Evolutionary conservation across 306 rosid genomes (phyloP), one percentile per base, ranked within the genome.

Genomic region (Casuarina equisetifolia): DNA sequence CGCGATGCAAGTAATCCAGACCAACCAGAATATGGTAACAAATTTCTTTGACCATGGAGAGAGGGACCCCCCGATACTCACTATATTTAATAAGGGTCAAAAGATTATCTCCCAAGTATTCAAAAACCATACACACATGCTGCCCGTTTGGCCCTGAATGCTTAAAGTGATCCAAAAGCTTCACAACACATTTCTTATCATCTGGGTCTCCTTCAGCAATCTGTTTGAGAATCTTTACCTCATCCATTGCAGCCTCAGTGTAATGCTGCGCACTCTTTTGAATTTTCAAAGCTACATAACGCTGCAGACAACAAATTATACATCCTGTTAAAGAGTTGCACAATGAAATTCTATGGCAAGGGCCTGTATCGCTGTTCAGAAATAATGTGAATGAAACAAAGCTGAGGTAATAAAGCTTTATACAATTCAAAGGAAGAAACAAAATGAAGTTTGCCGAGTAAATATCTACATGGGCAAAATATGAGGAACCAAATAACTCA

Each of bases 211-310:
- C 97, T 73, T 92, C 97, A 8, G 97, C 97, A 76, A 90, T 84
- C 88, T 94, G 98, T 81, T 92, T 88, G 87, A 94, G 86, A 74
- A 94, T 94, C 9, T 92, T 89, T 80, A 94, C 90, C 88, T 94
- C 98, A 36, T 94, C 98, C 97, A 92, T 82, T 0, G 98, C 98
- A 0, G 98, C 98, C 84, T 94, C 98, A 0, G 98, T 90, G 81
- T 94, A 94, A 89, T 94, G 98, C 75, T 93, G 96, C 49, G 98
- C 98, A 76, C 98, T 94, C 92, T 94, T 94, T 73, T 94, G 98
- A 77, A 94, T 97, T 79, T 94, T 94, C 86, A 94, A 77, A 61
- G 98, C 97, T 72, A 94, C 98, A 59, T 90, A 90, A 25, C 90
- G 82, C 98, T 94, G 91, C 82, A 25, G 32, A 25, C 32, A 25